Evolutionary conservation across 192 early-diverging fungal species (phyloP), one percentile per base, ranked within the genome.

Genomic region (Phycomyces blakesleeanus): DNA sequence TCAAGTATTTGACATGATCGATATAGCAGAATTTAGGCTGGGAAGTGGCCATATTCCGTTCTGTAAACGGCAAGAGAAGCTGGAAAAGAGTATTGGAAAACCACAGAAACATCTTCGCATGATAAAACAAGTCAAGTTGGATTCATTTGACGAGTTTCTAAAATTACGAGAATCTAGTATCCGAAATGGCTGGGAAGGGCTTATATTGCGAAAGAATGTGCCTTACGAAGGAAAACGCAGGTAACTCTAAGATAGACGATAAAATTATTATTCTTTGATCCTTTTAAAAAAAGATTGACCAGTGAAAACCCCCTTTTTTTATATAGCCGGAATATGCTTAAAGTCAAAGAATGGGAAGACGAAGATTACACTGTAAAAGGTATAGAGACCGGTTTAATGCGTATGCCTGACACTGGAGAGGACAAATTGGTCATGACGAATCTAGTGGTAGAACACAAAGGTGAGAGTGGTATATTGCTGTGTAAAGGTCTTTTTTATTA

Each of bases 321-420:
- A 2, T 55, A 26, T 57, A 83, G 78, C 52, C 71, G 72, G 7
- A 72, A 80, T 44, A 57, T 84, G 38, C 34, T 81, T 11, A 84
- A 84, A 27, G 52, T 84, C 64, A 83, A 84, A 55, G 68, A 81
- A 56, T 82, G 74, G 51, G 72, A 78, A 14, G 82, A 84, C 38
- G 76, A 74, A 25, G 82, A 84, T 24, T 84, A 78, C 51, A 57
- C 18, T 9, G 80, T 84, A 10, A 51, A 74, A 10, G 71, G 67
- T 4, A 74, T 73, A 3, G 77, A 75, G 41, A 60, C 72, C 11
- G 82, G 80, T 1, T 22, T 53, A 4, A 80, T 80, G 78, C 63
- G 78, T 11, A 38, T 80, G 51, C 72, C 74, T 2, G 27, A 66
- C 18, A 65, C 69, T 34, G 78, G 82, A 1, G 26, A 72, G 41